Conservation (phyloP, 345 rosid species). For the Combretum micranthum region DNA sequence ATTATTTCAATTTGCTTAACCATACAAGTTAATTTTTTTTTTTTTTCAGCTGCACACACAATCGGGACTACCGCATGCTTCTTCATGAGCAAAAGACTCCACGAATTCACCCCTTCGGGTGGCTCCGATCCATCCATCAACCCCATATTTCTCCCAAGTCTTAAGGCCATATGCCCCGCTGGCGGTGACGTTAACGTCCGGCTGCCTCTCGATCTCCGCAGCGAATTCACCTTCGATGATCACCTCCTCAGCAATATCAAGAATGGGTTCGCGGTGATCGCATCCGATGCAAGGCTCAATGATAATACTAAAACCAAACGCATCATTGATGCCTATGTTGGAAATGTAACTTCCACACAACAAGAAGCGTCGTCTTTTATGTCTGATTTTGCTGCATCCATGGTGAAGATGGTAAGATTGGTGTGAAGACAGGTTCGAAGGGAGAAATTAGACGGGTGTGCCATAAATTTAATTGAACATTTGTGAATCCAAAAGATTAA, state of each 20-base stretch:
- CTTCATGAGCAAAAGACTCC: slow-evolving; percentile 64
- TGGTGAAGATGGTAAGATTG: slow-evolving; percentile 57
- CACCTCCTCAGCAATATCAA: slow-evolving; percentile 52
- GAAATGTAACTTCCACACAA: slow-evolving; percentile 7
- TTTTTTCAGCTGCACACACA: slow-evolving; percentile 57
- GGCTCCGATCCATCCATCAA: slow-evolving; percentile 59
- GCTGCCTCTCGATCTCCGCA: slow-evolving; percentile 47
- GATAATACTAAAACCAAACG: slow-evolving; percentile 36
- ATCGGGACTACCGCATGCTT: slow-evolving; percentile 87
- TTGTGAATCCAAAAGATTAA: too few species aligned
- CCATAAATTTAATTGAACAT: slow-evolving; percentile 41
- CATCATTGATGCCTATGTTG: slow-evolving; percentile 43
- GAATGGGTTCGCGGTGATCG: slow-evolving; percentile 63
- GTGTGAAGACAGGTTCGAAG: slow-evolving; percentile 44
- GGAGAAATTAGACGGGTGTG: slow-evolving; percentile 71
- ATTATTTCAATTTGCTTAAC: too few species aligned
- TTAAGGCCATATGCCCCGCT: slow-evolving; percentile 40
- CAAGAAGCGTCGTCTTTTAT: slow-evolving; percentile 34
- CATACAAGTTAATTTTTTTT: background rate
- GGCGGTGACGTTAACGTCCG: slow-evolving; percentile 48
- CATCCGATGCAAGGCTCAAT: slow-evolving; percentile 65
- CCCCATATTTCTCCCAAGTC: slow-evolving; percentile 33
- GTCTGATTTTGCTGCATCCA: slow-evolving; percentile 48
- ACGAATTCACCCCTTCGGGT: slow-evolving; percentile 32
- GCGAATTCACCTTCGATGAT: slow-evolving; percentile 39